Percentiles rank a stretch among this genome's conserved stretches.
Conservation (phyloP, 2,329 filamentous ascomycete species). For the Tolypocladium tropicale region DNA sequence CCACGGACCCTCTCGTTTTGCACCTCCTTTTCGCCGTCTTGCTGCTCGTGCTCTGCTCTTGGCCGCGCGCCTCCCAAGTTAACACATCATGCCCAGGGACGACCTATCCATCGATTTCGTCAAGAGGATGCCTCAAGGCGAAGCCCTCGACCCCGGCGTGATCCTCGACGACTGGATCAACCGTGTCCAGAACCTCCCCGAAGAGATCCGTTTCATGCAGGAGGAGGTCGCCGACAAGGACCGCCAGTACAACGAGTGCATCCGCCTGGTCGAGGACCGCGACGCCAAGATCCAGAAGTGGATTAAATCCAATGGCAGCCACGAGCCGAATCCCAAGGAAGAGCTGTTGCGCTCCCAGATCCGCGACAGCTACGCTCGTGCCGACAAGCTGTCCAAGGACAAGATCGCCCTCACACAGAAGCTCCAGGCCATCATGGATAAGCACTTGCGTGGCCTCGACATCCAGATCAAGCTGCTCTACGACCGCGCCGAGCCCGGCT, state of each 20-base stretch:
- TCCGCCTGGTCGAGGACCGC: constrained; percentile 58
- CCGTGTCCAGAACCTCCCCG: constrained; percentile 66
- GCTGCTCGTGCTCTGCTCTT: constrained; percentile 7
- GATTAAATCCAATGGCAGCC: constrained; percentile 67
- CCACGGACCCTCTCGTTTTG: background rate
- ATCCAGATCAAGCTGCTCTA: constrained; percentile 50
- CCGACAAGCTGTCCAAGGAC: constrained; percentile 62
- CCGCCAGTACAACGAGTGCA: constrained; percentile 56
- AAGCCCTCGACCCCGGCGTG: constrained; percentile 53
- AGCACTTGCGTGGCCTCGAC: constrained; percentile 54
- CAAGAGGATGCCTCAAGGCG: constrained; percentile 52
- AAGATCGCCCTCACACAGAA: constrained; percentile 63
- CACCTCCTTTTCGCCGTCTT: constrained; percentile 8
- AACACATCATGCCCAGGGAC: constrained; percentile 64
- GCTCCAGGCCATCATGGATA: constrained; percentile 47
- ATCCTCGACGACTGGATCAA: constrained; percentile 73
- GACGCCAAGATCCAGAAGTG: constrained; percentile 72
- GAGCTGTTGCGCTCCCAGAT: constrained; percentile 56
- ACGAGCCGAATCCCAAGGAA: constrained; percentile 66
- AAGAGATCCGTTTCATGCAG: constrained; percentile 73
- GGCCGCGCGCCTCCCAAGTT: constrained; percentile 22
- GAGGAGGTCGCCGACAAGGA: constrained; percentile 79
- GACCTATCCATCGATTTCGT: constrained; percentile 62
- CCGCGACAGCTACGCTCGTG: constrained; percentile 55
- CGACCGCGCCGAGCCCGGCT: constrained; percentile 51